Base-by-base conservation (phyloP, 2,329 filamentous ascomycete species). In the Talaromyces sp. region DNA sequence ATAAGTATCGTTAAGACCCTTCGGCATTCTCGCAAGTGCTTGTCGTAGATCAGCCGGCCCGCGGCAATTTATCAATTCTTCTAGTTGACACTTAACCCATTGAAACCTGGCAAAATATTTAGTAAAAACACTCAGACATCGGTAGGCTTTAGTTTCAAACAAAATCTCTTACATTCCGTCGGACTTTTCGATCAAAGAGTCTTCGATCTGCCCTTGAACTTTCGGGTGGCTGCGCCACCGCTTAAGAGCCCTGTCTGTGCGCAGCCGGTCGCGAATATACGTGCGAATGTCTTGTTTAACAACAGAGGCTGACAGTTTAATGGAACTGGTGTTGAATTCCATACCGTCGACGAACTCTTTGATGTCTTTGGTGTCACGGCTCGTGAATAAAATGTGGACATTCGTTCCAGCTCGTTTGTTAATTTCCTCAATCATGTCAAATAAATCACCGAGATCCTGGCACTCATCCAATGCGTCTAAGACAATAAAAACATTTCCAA, bases 401-500 rank as follows among this genome's bases (percentile, higher is more conserved):
- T 57, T 57, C 4, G 15, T 28, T 8, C 42, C 44, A 8, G 53
- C 30, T 53, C 52, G 52, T 44, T 32, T n/a, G 5, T n/a, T 33
- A 1, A 62, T 56, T 32, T 60, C 56, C 47, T 62, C 61, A 1
- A 62, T 17, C 39, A 44, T 32, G 13, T 62, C 61, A 11, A 62
- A 58, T n/a, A 62, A 10, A 3, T 53, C 28, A 22, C 55, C 9
- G 4, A 47, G 25, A n/a, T 62, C 61, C 9, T 60, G 33, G 19
- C 61, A 62, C n/a, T 62, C 61, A 32, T 62, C 61, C 3, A 62
- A 15, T 25, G 61, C 61, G 7, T 62, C 61, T 17, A 62, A n/a
- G 2, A 77, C 44, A 10, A 78, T 67, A 56, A 73, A 78, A 0
- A 75, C 68, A 8, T 72, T 59, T 0, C 69, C 42, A 49, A 77